A percentile compares a stretch with the other conserved stretches of the same genome.
These are phyloP conservation scores for Sporothrix euskadiensis DNA, from an alignment of 2,329 filamentous ascomycete genomes.

Conservation along the genomic window DNA sequence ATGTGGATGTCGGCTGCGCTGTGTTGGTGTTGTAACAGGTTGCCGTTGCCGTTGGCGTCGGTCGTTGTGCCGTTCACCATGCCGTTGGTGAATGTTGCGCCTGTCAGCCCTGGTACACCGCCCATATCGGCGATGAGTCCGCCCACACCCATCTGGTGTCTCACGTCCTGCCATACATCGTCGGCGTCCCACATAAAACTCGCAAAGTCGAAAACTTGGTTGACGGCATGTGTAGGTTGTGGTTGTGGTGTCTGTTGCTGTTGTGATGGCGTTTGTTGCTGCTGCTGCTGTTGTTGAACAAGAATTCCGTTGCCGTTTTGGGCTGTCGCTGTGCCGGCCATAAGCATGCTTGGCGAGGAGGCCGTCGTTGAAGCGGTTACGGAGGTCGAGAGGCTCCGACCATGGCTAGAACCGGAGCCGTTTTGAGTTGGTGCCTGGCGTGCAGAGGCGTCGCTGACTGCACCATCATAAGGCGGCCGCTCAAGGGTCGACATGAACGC, in stretches of 20 bases:
- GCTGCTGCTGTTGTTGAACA: not conserved
- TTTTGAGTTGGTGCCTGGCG: not conserved
- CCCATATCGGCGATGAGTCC: slow-evolving; percentile 6
- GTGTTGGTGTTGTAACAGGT: slow-evolving; percentile 6
- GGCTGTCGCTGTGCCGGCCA: not conserved
- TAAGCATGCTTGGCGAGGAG: not conserved
- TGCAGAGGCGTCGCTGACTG: not conserved
- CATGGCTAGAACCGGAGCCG: not conserved
- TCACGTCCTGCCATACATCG: slow-evolving; percentile 41
- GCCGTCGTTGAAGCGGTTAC: not conserved
- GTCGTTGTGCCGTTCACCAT: slow-evolving; percentile 29
- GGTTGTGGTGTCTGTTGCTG: not conserved
- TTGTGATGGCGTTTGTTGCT: not conserved
- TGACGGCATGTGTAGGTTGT: slow-evolving; percentile 37
- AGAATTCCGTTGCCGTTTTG: not conserved
- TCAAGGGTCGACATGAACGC: slow-evolving; percentile 2
- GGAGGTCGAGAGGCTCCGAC: slow-evolving; percentile 4
- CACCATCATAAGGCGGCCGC: not conserved
- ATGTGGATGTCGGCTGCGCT: not conserved
- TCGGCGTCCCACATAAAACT: slow-evolving; percentile 51
- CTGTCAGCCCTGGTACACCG: slow-evolving; percentile 1
- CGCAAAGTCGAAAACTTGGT: slow-evolving; percentile 50
- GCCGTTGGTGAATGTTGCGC: slow-evolving; percentile 31
- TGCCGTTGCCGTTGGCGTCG: not conserved
- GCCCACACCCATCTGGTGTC: slow-evolving; percentile 2